Evolutionary conservation across 2,329 filamentous ascomycete species (phyloP).

Genomic region (Teratosphaeria zuluensis): DNA sequence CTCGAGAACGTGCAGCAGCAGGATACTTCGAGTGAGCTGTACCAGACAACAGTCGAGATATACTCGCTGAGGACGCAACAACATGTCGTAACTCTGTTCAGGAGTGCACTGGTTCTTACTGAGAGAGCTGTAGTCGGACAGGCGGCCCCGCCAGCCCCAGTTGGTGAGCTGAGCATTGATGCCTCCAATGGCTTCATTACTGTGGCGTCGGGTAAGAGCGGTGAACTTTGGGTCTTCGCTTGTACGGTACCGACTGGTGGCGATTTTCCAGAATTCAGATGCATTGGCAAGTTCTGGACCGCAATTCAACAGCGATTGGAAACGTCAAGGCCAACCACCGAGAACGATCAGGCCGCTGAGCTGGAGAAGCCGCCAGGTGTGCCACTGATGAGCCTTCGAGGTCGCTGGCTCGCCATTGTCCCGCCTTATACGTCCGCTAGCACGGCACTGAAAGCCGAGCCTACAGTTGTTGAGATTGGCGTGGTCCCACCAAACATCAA

Average conservation of each 20-base stretch:
- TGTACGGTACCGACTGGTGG: slow-evolving; percentile 19
- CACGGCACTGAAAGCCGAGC: slow-evolving; percentile 58
- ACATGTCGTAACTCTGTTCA: slow-evolving; percentile 63
- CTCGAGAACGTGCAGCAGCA: slow-evolving; percentile 9
- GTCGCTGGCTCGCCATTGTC: slow-evolving; percentile 69
- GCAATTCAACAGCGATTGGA: slow-evolving; percentile 41
- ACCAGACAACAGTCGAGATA: slow-evolving; percentile 81
- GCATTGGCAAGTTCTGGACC: slow-evolving; percentile 88
- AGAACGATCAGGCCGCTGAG: slow-evolving; percentile 18
- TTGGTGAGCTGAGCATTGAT: slow-evolving; percentile 63
- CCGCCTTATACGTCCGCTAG: slow-evolving; percentile 61
- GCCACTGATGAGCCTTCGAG: slow-evolving; percentile 59
- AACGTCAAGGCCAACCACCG: slow-evolving; percentile 4
- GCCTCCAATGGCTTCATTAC: slow-evolving; percentile 63
- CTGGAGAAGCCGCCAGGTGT: slow-evolving; percentile 23
- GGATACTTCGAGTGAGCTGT: slow-evolving; percentile 33
- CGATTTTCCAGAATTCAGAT: slow-evolving; percentile 41
- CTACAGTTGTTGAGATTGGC: slow-evolving; percentile 42
- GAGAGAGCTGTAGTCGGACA: slow-evolving; percentile 16
- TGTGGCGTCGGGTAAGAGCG: slow-evolving; percentile 70
- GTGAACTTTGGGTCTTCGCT: slow-evolving; percentile 71
- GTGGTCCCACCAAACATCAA: slow-evolving; percentile 46
- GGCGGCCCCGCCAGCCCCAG: slow-evolving; percentile 35
- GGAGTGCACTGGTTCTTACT: slow-evolving; percentile 48
- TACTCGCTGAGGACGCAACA: slow-evolving; percentile 73